A percentile compares a stretch with the other conserved stretches of the same genome.
Evolutionary conservation across 2,329 filamentous ascomycete genomes (phyloP).

Genomic region (Chalara sp.): DNA sequence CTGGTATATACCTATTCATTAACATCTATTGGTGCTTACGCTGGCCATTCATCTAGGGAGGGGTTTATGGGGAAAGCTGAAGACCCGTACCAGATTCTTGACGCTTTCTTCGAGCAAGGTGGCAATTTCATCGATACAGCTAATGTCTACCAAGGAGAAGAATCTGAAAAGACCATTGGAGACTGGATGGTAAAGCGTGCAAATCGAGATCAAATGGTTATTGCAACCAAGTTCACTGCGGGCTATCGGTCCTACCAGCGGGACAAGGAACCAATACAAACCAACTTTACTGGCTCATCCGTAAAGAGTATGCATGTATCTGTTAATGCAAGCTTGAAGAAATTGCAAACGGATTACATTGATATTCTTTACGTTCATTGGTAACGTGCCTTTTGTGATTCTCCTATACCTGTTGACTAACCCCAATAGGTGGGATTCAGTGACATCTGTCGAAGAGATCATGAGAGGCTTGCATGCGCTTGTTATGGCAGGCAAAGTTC

Average conservation of each 20-base stretch:
- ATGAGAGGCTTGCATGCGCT: background rate
- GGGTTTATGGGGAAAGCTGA: background rate
- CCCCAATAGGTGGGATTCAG: background rate
- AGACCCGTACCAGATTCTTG: conserved; percentile 29
- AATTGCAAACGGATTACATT: conserved; percentile 60
- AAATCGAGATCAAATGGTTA: background rate
- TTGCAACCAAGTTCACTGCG: conserved; percentile 4
- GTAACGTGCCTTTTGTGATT: background rate
- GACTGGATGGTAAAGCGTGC: conserved; percentile 30
- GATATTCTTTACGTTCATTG: conserved; percentile 39
- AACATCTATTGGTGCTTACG: no score
- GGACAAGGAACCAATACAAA: conserved; percentile 4
- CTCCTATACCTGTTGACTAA: no score
- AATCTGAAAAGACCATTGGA: conserved; percentile 51
- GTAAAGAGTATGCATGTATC: conserved; percentile 6
- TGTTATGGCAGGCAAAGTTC: background rate
- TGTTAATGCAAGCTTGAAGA: conserved; percentile 32
- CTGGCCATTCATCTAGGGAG: background rate
- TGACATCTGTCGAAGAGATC: background rate
- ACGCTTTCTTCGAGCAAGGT: conserved; percentile 45
- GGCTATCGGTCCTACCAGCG: background rate
- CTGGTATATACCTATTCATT: conserved; percentile 5
- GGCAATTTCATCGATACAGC: conserved; percentile 56
- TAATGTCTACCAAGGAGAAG: conserved; percentile 49
- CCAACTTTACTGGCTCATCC: conserved; percentile 4